Base-by-base conservation (phyloP, 352 stramenopile genomes). In the Phytophthora colocasiae region DNA sequence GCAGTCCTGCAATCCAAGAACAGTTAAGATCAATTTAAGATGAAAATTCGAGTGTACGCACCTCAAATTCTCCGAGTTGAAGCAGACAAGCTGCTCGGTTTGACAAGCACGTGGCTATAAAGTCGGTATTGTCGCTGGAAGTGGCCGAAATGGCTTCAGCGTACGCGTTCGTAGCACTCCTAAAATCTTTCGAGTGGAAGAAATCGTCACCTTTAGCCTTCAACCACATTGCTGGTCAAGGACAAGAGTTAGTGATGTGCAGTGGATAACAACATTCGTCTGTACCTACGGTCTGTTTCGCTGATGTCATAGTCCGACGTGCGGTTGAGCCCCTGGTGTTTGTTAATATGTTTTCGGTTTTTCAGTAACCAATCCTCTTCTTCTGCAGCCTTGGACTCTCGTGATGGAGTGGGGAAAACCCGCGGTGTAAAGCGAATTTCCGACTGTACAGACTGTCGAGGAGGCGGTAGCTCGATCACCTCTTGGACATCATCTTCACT, bases 201-300 rank as follows among this genome's bases (percentile, higher is more conserved):
- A 93, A 95, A 40, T 93, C 87, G 65, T 93, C 87, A n/a, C 75
- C 87, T 63, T 93, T 93, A 1, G 87, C 87, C 46, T 95, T 95
- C n/a, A 95, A 60, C 87, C 87, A 95, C 61, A 90, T 85, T 7
- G 85, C 87, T 95, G 12, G 12, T 36, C 31, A 36, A 36, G 9
- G 31, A 36, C 31, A 36, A 36, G 8, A 2, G 31, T 36, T 36
- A 36, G 31, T 36, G 31, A 36, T 10, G 31, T 36, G 31, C 31
- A 36, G 31, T 36, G 31, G 31, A 36, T 10, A 10, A 3, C 8
- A 53, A 31, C 22, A 3, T 43, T 22, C 38, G 15, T 19, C 38
- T 43, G 38, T 24, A 63, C 83, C 11, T 80, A 95, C 87, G 87
- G 56, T 95, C 87, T 22, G 66, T 92, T 75, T 95, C 87, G 57